These are phyloP conservation scores for Penicillium expansum DNA, from an alignment of 2,329 filamentous ascomycete genomes.

Conservation along the genomic window DNA sequence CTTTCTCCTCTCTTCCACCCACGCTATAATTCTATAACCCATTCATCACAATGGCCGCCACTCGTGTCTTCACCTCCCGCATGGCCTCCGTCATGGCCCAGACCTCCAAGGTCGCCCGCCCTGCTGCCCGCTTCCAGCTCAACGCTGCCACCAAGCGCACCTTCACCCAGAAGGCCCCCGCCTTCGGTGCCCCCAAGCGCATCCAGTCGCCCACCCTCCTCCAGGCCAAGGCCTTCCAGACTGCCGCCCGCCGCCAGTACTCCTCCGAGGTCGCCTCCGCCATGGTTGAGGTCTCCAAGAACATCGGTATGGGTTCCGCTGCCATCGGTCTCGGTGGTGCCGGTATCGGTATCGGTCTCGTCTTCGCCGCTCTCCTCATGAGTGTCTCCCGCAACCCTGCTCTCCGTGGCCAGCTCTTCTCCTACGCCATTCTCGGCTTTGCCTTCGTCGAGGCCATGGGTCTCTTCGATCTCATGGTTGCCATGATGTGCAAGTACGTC, in stretches of 20 bases:
- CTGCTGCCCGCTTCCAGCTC: slow-evolving; percentile 65
- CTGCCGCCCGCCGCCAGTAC: slow-evolving; percentile 71
- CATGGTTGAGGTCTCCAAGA: slow-evolving; percentile 87
- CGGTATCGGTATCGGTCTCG: slow-evolving; percentile 93
- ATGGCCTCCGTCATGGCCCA: slow-evolving; percentile 64
- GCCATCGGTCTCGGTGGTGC: slow-evolving; percentile 90
- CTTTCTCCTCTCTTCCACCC: slow-evolving; percentile 26
- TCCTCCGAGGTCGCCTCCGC: slow-evolving; percentile 81
- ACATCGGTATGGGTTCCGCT: slow-evolving; percentile 83
- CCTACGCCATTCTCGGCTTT: slow-evolving; percentile 92
- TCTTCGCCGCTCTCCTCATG: slow-evolving; percentile 86
- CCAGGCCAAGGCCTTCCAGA: slow-evolving; percentile 58
- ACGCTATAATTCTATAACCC: slow-evolving; percentile 30
- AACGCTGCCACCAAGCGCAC: slow-evolving; percentile 70
- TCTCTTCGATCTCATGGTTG: slow-evolving; percentile 88
- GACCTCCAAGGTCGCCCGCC: slow-evolving; percentile 77
- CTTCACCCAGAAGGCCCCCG: slow-evolving; percentile 47
- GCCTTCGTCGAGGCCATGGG: slow-evolving; percentile 80
- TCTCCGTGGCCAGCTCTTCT: slow-evolving; percentile 93
- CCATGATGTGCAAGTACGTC: slow-evolving; percentile 89
- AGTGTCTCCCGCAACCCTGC: slow-evolving; percentile 91
- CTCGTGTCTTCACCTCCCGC: slow-evolving; percentile 74
- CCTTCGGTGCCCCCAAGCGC: slow-evolving; percentile 72
- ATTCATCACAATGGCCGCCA: slow-evolving; percentile 72
- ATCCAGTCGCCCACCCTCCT: slow-evolving; percentile 65